Base-by-base conservation (phyloP, 2,329 filamentous ascomycete species). In the Thelonectria olida region DNA sequence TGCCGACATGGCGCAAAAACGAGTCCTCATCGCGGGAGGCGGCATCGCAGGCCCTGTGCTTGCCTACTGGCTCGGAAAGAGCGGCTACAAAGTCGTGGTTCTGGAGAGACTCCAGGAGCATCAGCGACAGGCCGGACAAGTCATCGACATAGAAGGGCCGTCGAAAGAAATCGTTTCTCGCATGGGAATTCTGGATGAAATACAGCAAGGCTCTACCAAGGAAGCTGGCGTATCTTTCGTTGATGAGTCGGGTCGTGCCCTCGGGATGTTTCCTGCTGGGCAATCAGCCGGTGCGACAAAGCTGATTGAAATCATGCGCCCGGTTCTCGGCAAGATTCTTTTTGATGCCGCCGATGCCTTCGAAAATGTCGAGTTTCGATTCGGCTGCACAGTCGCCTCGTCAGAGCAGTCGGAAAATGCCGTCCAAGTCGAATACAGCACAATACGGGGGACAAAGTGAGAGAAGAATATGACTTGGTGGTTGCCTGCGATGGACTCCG, bases 1-100 rank as follows among this genome's bases (percentile, higher is more conserved):
- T n/a, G n/a, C n/a, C n/a, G n/a, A n/a, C n/a, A 47, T 47, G 42
- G 15, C 23, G 5, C 22, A 19, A 5, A 25, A 25, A n/a, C 42
- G 42, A 54, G 62, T 66, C 1, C 65, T 67, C 13, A 52, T 67
- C 1, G 62, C 66, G 1, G 66, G 66, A 7, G 63, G 56, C 19
- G 65, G 66, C 17, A 20, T 67, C 38, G 65, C 65, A 2, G 66
- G 65, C 5, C 65, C 66, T 9, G 50, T 61, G 2, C 19, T 66
- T 15, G 63, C 66, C 27, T 62, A 61, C 10, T 66, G 62, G 66
- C 54, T 64, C 13, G 20, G 22, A 5, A 25, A 27, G 7, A 25
- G 17, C 6, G n/a, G 22, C 42, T 27, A 19, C 23, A 47, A n/a
- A 27, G 13, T 25, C 15, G 23, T 27, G 13, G 15, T 47, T 8